Evolutionary conservation across 768 basidiomycete species (phyloP).

Genomic region (Antrodiella citrinella): DNA sequence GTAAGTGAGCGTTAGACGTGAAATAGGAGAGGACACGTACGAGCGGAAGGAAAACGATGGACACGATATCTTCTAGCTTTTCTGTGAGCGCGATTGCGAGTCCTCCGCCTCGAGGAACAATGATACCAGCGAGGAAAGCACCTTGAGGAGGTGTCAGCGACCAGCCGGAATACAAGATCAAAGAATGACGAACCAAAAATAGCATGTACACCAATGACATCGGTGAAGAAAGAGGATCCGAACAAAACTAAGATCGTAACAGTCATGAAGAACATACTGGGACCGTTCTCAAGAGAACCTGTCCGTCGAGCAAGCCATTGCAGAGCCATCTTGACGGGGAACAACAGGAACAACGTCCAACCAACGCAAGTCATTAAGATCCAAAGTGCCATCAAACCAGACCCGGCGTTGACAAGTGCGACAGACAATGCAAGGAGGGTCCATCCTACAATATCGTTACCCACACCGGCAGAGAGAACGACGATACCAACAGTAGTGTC

Average conservation of each 20-base stretch:
- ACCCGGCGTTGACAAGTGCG: slow-evolving; percentile 83
- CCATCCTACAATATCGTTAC: slow-evolving; percentile 76
- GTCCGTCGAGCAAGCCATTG: slow-evolving; percentile 69
- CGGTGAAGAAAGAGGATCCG: slow-evolving; percentile 86
- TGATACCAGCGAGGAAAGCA: slow-evolving; percentile 74
- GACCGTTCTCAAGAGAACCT: slow-evolving; percentile 75
- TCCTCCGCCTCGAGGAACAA: slow-evolving; percentile 83
- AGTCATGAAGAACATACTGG: slow-evolving; percentile 87
- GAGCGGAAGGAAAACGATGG: slow-evolving; percentile 83
- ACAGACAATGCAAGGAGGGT: slow-evolving; percentile 82
- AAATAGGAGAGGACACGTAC: slow-evolving; percentile 26
- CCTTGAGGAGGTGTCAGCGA: slow-evolving; percentile 27
- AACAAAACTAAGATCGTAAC: slow-evolving; percentile 74
- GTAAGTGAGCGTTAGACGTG: neutral
- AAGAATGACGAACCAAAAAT: slow-evolving; percentile 57
- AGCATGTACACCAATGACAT: slow-evolving; percentile 85
- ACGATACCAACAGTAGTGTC: slow-evolving; percentile 90
- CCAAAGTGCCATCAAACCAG: slow-evolving; percentile 78
- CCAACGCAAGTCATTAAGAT: slow-evolving; percentile 75
- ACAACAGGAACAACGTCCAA: slow-evolving; percentile 71
- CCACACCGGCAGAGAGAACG: slow-evolving; percentile 88
- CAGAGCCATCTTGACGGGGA: slow-evolving; percentile 55
- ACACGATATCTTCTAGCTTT: slow-evolving; percentile 93
- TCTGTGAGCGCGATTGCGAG: slow-evolving; percentile 85
- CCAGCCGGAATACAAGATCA: neutral